Conservation (phyloP, 2,329 filamentous ascomycete species). For the Aurifilum marmelostoma region DNA sequence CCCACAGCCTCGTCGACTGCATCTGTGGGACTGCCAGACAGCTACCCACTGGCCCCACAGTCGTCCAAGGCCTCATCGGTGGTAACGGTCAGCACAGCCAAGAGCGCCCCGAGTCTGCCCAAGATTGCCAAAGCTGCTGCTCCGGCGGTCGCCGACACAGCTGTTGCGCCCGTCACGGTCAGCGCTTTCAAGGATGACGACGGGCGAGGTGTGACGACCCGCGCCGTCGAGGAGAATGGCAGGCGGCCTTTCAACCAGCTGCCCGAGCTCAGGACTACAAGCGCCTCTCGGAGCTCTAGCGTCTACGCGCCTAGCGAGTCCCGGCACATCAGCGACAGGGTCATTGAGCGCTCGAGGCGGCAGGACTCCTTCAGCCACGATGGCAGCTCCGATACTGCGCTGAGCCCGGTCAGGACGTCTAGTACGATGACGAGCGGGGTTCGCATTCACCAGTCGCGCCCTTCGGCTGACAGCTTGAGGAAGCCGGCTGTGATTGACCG, state of each 20-base stretch:
- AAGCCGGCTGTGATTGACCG: slow-evolving; percentile 58
- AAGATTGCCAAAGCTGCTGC: slow-evolving; percentile 49
- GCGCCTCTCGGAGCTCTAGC: slow-evolving; percentile 41
- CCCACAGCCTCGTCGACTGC: slow-evolving; percentile 31
- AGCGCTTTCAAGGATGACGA: slow-evolving; percentile 54
- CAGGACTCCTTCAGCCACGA: slow-evolving; percentile 52
- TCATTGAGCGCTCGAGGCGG: slow-evolving; percentile 38
- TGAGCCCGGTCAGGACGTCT: slow-evolving; percentile 48
- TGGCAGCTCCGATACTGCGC: slow-evolving; percentile 47
- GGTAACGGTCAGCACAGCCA: slow-evolving; percentile 50
- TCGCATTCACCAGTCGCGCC: slow-evolving; percentile 34
- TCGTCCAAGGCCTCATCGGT: slow-evolving; percentile 55
- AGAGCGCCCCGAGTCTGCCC: slow-evolving; percentile 45
- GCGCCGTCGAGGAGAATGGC: slow-evolving; percentile 47
- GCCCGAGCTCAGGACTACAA: slow-evolving; percentile 35
- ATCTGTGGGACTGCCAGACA: slow-evolving; percentile 37
- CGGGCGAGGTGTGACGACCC: slow-evolving; percentile 44
- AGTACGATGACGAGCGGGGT: slow-evolving; percentile 32
- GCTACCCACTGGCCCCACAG: slow-evolving; percentile 45
- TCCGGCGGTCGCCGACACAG: slow-evolving; percentile 48
- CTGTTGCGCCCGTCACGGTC: slow-evolving; percentile 53
- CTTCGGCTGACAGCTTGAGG: slow-evolving; percentile 43
- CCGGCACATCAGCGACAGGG: slow-evolving; percentile 38
- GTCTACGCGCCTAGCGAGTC: slow-evolving; percentile 43
- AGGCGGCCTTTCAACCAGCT: slow-evolving; percentile 40